These are phyloP conservation scores for Tephrocybe sp. DNA, from an alignment of 768 basidiomycete genomes.

Conservation along the genomic window DNA sequence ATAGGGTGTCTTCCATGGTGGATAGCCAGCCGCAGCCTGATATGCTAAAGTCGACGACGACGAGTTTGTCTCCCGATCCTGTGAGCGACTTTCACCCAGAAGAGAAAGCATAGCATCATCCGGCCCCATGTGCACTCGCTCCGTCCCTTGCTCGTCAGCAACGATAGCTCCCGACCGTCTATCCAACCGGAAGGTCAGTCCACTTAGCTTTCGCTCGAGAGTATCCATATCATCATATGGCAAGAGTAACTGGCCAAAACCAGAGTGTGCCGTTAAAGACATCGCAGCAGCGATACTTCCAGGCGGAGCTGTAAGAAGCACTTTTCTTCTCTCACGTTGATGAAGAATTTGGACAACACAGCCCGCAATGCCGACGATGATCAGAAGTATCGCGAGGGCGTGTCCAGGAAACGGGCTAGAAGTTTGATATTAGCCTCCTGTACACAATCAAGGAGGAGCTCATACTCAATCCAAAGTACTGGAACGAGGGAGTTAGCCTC, in stretches of 20 bases:
- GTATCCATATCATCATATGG: slow-evolving; percentile 53
- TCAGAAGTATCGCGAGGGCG: slow-evolving; percentile 45
- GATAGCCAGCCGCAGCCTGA: slow-evolving; percentile 24
- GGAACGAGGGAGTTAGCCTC: slow-evolving; percentile 40
- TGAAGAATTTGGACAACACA: slow-evolving; percentile 48
- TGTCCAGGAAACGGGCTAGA: slow-evolving; percentile 54
- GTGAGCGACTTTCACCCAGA: slow-evolving; percentile 24
- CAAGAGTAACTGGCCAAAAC: slow-evolving; percentile 59
- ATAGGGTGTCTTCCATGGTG: slow-evolving; percentile 25
- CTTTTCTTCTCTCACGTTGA: slow-evolving; percentile 41
- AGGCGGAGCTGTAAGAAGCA: slow-evolving; percentile 55
- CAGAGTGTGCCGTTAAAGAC: slow-evolving; percentile 58
- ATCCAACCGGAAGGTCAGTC: slow-evolving; percentile 56
- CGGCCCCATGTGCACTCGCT: slow-evolving; percentile 23
- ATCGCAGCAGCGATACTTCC: slow-evolving; percentile 59
- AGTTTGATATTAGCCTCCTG: background rate
- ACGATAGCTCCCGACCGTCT: slow-evolving; percentile 60
- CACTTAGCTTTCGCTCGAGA: slow-evolving; percentile 48
- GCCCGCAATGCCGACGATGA: slow-evolving; percentile 49
- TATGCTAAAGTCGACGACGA: slow-evolving; percentile 19
- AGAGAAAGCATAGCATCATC: slow-evolving; percentile 41
- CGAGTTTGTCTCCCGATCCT: slow-evolving; percentile 13
- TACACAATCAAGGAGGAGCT: slow-evolving; percentile 6
- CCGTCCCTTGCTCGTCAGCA: slow-evolving; percentile 46
- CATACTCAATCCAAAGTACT: slow-evolving; percentile 62